phyloP scores from a whole-genome alignment of 371 early-diverging fungal genomes.

The Mycotypha africana region DNA sequence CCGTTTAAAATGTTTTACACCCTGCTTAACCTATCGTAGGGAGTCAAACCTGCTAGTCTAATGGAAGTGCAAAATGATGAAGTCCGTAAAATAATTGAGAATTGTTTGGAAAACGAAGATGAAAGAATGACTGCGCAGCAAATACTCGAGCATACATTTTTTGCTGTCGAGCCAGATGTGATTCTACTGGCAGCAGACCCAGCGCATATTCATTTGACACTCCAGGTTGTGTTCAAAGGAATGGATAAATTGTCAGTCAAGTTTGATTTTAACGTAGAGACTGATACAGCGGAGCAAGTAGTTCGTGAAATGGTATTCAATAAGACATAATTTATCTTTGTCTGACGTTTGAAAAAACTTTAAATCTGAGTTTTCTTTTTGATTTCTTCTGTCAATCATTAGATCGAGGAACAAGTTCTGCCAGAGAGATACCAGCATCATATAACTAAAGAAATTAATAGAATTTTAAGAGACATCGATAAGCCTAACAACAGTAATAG shows the following conservation, averaged over 20 bases:
- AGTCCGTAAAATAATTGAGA: constrained; percentile 71
- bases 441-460: constrained; percentile 82
- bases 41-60: constrained; percentile 79
- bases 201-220: constrained; percentile 57
- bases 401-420: constrained; percentile 79
- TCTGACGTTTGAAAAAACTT: too few relatives aligned
- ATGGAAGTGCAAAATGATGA: constrained; percentile 64
- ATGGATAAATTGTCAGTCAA: constrained; percentile 79
- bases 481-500: constrained; percentile 16
- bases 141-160: constrained; percentile 76
- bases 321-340: too few relatives aligned
- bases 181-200: constrained; percentile 58
- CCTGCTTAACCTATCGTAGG: constrained; percentile 40
- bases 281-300: constrained; percentile 88
- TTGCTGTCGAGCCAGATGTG: constrained; percentile 77
- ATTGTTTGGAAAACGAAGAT: constrained; percentile 65
- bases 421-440: constrained; percentile 68
- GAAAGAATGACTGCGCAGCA: constrained; percentile 67
- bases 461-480: constrained; percentile 72
- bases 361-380: too few relatives aligned
- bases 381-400: neutral
- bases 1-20: too few relatives aligned
- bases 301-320: constrained; percentile 89
- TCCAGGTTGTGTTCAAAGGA: constrained; percentile 81
- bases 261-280: constrained; percentile 84